Conservation (phyloP, 169 alveolate species). For the Plasmodium gallinaceum region DNA sequence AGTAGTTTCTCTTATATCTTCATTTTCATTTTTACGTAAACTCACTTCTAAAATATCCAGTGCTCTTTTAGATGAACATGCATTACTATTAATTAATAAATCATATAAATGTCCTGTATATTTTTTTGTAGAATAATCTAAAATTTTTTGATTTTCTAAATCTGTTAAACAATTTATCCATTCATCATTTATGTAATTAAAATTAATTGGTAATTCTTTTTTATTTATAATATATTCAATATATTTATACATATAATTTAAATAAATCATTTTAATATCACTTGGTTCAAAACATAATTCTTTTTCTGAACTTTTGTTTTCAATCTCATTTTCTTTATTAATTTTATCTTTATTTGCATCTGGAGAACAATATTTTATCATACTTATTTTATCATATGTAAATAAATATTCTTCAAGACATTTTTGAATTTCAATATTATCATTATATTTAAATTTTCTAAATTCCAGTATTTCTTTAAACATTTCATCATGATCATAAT, state of each 20-base stretch:
- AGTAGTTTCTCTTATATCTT: slow-evolving; percentile 38
- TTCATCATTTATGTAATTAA: slow-evolving; percentile 55
- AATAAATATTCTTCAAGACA: slow-evolving; percentile 63
- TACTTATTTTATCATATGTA: slow-evolving; percentile 63
- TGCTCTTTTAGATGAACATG: slow-evolving; percentile 73
- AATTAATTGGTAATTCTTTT: slow-evolving; percentile 57
- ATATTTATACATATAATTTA: slow-evolving; percentile 71
- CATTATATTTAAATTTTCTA: slow-evolving; percentile 52
- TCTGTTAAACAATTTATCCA: slow-evolving; percentile 69
- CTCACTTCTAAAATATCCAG: slow-evolving; percentile 34
- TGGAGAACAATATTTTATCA: slow-evolving; percentile 8
- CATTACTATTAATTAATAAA: slow-evolving; percentile 71
- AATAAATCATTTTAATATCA: slow-evolving; percentile 47
- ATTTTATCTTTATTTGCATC: background rate
- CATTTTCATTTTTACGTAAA: slow-evolving; percentile 37
- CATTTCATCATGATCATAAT: slow-evolving; percentile 69
- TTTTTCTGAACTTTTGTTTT: slow-evolving; percentile 1
- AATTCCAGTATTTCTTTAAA: slow-evolving; percentile 61
- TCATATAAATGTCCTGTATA: slow-evolving; percentile 65
- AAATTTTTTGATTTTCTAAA: slow-evolving; percentile 71
- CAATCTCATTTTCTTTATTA: background rate
- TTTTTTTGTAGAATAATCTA: slow-evolving; percentile 55
- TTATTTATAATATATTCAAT: slow-evolving; percentile 48
- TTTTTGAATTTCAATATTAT: slow-evolving; percentile 48
- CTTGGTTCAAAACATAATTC: slow-evolving; percentile 47